phyloP scores from a whole-genome alignment of 495 filamentous ascomycete species.

The Xylaria curta region DNA sequence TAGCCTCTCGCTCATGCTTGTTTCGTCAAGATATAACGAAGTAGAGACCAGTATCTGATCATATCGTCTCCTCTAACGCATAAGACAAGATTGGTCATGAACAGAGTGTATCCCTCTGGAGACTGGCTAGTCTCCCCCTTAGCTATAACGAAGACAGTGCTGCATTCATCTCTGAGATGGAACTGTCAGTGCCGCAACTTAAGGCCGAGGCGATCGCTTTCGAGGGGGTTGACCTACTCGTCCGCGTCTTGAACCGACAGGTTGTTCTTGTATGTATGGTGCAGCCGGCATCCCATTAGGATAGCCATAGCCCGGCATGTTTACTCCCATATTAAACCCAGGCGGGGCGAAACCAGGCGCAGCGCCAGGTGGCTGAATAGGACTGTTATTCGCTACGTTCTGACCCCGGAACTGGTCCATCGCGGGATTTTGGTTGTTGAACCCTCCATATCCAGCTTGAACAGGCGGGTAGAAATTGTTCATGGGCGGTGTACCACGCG shows the following conservation, averaged over 20 bases:
- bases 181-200: conserved; percentile 35
- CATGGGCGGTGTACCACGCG: conserved; percentile 56
- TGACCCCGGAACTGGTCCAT: conserved; percentile 58
- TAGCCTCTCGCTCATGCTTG: conserved; percentile 15
- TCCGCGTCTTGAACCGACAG: conserved; percentile 57
- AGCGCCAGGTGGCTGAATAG: conserved; percentile 49
- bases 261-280: conserved; percentile 57
- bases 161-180: conserved; percentile 39
- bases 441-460: conserved; percentile 55
- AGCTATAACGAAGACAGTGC: conserved; percentile 8
- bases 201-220: conserved; percentile 43
- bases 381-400: conserved; percentile 50
- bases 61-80: conserved; percentile 39
- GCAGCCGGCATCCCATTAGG: conserved; percentile 50
- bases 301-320: conserved; percentile 53
- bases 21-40: conserved; percentile 21
- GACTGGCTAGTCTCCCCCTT: background rate
- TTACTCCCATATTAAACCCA: conserved; percentile 58
- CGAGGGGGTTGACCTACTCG: conserved; percentile 55
- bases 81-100: conserved; percentile 30
- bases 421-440: conserved; percentile 51
- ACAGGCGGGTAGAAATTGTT: conserved; percentile 58
- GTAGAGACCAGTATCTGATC: conserved; percentile 22
- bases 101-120: conserved; percentile 6
- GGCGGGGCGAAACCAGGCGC: conserved; percentile 50